Conservation (phyloP, 345 rosid genomes). For the Jatropha curcas region DNA sequence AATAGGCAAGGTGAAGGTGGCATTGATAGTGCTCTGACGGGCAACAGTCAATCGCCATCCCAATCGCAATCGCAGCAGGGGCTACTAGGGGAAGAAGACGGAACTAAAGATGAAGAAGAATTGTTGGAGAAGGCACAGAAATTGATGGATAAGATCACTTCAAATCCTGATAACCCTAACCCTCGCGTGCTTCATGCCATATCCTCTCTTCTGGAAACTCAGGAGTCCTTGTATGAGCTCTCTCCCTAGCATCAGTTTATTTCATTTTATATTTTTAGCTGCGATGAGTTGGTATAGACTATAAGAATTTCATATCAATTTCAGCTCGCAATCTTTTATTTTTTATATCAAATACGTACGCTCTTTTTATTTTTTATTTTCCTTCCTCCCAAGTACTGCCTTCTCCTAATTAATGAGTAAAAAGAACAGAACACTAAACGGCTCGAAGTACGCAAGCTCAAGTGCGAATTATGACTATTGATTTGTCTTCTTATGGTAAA, state of each 20-base stretch:
- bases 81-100: conserved; percentile 43
- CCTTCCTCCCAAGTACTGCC: background rate
- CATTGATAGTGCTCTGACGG: no score
- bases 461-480: background rate
- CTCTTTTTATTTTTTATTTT: background rate
- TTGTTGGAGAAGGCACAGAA: conserved; percentile 67
- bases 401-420: background rate
- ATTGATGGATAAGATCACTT: conserved; percentile 75
- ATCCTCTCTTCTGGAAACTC: conserved; percentile 73
- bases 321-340: no score
- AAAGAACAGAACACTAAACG: no score
- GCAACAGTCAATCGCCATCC: background rate
- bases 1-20: background rate
- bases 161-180: conserved; percentile 74
- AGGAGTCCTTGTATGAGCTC: conserved; percentile 67
- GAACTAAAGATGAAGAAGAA: conserved; percentile 53
- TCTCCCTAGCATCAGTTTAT: background rate
- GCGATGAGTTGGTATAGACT: background rate
- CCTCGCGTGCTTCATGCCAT: conserved; percentile 76
- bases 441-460: background rate
- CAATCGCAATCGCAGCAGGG: conserved; percentile 15
- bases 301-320: background rate
- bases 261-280: background rate
- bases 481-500: background rate
- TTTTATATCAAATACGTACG: background rate